Percentiles rank a stretch among this genome's conserved stretches.
Conservation (phyloP, 148 eudicot species). For the Rhododendron molle region DNA sequence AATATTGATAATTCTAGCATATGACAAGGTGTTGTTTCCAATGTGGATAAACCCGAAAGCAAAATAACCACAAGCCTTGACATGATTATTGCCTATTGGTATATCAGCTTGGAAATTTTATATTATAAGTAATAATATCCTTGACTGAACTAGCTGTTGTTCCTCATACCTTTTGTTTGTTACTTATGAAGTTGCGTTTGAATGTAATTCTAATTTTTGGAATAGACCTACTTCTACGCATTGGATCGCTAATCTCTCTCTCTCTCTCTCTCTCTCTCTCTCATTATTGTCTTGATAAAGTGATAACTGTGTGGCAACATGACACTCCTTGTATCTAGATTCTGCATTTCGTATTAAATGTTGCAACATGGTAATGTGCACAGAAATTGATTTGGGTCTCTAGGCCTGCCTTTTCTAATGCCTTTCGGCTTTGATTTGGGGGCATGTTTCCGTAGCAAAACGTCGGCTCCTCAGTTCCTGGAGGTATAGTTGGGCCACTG, state of each 20-base stretch:
- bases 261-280: not conserved
- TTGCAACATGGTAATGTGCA: too few species aligned
- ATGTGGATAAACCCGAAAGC: not conserved
- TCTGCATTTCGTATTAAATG: not conserved
- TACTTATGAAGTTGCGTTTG: not conserved
- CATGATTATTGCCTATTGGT: not conserved
- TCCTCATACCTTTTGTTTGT: not conserved
- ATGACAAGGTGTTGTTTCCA: not conserved
- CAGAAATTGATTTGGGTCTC: too few species aligned
- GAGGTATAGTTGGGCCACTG: too few species aligned
- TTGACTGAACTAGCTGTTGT: conserved; percentile 3
- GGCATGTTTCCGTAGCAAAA: too few species aligned
- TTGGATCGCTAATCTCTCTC: not conserved
- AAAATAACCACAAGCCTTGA: not conserved
- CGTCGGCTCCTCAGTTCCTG: too few species aligned
- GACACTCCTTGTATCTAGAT: not conserved
- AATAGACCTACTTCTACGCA: not conserved
- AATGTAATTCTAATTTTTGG: not conserved
- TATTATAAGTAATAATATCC: not conserved
- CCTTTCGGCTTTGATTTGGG: too few species aligned
- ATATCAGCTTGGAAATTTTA: not conserved
- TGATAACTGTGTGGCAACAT: not conserved
- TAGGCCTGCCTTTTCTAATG: too few species aligned
- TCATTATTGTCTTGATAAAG: not conserved
- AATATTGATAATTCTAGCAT: not conserved